Conservation (phyloP, 192 early-diverging fungal genomes). For the Glomus cerebriforme region DNA sequence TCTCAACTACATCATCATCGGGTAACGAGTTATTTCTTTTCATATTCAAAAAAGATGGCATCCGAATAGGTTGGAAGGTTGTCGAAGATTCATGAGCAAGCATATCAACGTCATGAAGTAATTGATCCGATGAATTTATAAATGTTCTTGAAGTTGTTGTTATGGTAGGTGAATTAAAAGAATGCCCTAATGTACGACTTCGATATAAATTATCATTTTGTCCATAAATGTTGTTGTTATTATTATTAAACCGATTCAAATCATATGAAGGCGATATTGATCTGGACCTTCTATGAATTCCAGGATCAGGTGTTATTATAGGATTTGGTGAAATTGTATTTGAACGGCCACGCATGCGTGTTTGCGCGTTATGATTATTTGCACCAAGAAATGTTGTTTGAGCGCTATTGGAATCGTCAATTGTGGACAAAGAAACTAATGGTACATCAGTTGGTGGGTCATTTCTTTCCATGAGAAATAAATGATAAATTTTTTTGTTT, state of each 20-base stretch:
- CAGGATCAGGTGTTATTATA: neutral
- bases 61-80: neutral
- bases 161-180: neutral
- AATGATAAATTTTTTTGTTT: neutral
- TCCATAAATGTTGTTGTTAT: neutral
- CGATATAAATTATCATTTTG: neutral
- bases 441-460: neutral
- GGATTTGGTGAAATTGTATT: neutral
- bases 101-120: neutral
- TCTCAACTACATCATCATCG: slow-evolving; percentile 13
- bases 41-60: neutral
- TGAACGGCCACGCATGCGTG: neutral
- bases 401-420: neutral
- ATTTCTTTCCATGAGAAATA: neutral
- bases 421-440: neutral
- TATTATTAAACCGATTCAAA: neutral
- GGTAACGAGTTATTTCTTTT: neutral
- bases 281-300: neutral
- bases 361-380: neutral
- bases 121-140: neutral
- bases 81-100: neutral
- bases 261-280: neutral
- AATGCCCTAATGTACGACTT: neutral
- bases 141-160: neutral
- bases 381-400: neutral